Evolutionary conservation across 108 stramenopile genomes (phyloP).

Genomic region (Bacterosira constricta): DNA sequence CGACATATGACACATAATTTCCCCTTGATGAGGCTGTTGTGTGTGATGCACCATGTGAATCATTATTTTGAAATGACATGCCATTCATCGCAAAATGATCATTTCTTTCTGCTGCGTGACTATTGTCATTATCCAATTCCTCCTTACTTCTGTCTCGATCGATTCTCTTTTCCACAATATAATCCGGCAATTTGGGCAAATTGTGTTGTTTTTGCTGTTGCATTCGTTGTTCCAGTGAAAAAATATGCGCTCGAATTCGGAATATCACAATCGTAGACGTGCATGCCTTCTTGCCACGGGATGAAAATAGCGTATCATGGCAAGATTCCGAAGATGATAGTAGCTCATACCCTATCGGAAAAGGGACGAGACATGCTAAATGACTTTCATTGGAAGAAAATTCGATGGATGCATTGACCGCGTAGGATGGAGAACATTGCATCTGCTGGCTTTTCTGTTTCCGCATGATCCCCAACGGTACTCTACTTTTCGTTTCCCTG

Average conservation of each 20-base stretch:
- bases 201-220: constrained; percentile 11
- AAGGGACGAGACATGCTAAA: constrained; percentile 42
- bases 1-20: constrained; percentile 16
- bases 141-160: not conserved
- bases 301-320: not conserved
- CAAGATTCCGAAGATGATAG: not conserved
- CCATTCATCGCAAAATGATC: not conserved
- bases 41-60: not conserved
- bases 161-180: constrained; percentile 24
- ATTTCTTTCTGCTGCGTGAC: not conserved
- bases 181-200: constrained; percentile 38
- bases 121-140: not conserved
- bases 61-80: not conserved
- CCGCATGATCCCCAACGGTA: constrained; percentile 41
- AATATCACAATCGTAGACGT: constrained; percentile 39
- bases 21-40: not conserved
- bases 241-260: constrained; percentile 25
- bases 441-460: not conserved
- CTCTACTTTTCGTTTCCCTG: constrained; percentile 46
- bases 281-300: not conserved
- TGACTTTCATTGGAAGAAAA: constrained; percentile 35
- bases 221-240: constrained; percentile 22
- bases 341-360: constrained; percentile 27
- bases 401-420: constrained; percentile 27
- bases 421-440: constrained; percentile 4